Conservation (phyloP, 148 eudicot species). For the Amaranthus hypochondriacus region DNA sequence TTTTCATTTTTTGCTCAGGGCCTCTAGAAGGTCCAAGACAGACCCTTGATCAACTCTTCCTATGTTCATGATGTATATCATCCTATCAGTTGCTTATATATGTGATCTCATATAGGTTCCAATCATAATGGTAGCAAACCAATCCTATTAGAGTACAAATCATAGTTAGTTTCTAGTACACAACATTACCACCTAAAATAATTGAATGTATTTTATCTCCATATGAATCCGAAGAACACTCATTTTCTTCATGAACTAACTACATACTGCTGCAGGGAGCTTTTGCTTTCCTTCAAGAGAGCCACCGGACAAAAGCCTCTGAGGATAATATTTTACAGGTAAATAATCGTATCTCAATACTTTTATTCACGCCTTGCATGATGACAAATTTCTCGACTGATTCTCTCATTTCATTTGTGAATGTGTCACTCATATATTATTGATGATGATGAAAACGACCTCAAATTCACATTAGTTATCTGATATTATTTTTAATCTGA, state of each 20-base stretch:
- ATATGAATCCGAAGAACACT: background rate
- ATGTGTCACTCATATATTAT: background rate
- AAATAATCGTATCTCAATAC: background rate
- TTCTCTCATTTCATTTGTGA: too few species aligned
- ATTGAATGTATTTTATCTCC: too few species aligned
- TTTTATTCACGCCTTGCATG: background rate
- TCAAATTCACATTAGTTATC: background rate
- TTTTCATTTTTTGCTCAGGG: too few species aligned
- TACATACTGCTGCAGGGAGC: conserved; percentile 33
- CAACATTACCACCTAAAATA: too few species aligned
- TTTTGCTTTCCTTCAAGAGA: conserved; percentile 47
- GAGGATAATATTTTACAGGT: conserved; percentile 53
- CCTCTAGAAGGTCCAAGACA: too few species aligned
- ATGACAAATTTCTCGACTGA: background rate
- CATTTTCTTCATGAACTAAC: background rate
- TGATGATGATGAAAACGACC: background rate
- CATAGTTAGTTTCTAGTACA: too few species aligned
- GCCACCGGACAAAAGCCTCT: conserved; percentile 54
- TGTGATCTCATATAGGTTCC: too few species aligned
- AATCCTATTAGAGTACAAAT: too few species aligned
- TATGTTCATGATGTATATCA: too few species aligned
- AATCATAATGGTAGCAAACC: too few species aligned
- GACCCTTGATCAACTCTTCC: too few species aligned
- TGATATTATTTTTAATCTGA: conserved; percentile 3
- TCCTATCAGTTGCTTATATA: too few species aligned